phyloP scores from a whole-genome alignment of 2,329 filamentous ascomycete genomes.

The Diaporthe velutina region DNA sequence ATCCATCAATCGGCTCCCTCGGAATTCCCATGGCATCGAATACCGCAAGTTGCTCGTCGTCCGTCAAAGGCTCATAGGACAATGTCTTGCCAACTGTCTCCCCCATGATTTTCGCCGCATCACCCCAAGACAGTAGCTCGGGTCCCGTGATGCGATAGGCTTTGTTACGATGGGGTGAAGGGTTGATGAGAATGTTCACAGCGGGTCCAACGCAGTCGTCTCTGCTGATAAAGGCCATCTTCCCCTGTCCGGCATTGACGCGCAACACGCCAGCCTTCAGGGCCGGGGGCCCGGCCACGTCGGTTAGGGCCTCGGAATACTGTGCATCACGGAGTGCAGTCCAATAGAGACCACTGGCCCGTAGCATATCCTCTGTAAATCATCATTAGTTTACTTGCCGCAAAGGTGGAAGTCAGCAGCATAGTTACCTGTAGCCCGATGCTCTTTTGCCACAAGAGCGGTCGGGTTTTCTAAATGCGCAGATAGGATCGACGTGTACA shows the following conservation, averaged over 20 bases:
- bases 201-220: constrained; percentile 8
- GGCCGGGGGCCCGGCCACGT: constrained; percentile 5
- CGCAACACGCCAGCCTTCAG: constrained; percentile 1
- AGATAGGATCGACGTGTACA: constrained; percentile 18
- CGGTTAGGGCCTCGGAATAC: constrained; percentile 1
- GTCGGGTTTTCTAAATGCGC: constrained; percentile 8
- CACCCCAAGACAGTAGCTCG: constrained; percentile 16
- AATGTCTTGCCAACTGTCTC: constrained; percentile 3
- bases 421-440: constrained; percentile 1
- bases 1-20: not conserved
- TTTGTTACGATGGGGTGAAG: not conserved
- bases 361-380: not conserved
- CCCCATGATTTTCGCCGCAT: constrained; percentile 7
- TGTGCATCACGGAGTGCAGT: constrained; percentile 15
- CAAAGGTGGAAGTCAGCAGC: too few relatives aligned
- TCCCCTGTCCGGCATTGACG: constrained; percentile 4
- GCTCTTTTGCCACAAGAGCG: constrained; percentile 8
- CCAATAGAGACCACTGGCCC: constrained; percentile 12
- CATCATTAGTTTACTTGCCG: not conserved
- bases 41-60: constrained; percentile 17
- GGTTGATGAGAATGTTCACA: not conserved
- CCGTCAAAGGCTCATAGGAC: not conserved
- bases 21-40: constrained; percentile 12
- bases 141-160: constrained; percentile 19
- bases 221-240: constrained; percentile 4